phyloP scores from a whole-genome alignment of 2,329 filamentous ascomycete species.

The Botrytis deweyae region DNA sequence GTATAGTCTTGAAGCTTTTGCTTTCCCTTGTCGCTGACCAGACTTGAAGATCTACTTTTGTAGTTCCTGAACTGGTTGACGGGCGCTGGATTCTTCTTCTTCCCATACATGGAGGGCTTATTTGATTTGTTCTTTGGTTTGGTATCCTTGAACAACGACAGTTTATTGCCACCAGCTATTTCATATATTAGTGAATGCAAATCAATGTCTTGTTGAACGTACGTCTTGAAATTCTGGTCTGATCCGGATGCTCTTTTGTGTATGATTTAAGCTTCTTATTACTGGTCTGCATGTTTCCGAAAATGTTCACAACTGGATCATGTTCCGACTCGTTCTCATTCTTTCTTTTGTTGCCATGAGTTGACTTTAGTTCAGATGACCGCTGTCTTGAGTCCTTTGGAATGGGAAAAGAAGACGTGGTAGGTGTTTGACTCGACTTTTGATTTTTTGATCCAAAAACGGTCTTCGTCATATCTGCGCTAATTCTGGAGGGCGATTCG shows the following conservation, averaged over 20 bases:
- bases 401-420: background rate
- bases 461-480: constrained; percentile 19
- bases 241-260: background rate
- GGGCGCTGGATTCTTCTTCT: constrained; percentile 17
- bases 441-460: background rate
- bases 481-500: constrained; percentile 5
- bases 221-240: constrained; percentile 3
- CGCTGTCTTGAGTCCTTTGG: background rate
- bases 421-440: background rate
- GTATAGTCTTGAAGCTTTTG: constrained; percentile 1
- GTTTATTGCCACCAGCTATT: constrained; percentile 13
- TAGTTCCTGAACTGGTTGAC: background rate
- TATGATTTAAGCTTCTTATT: constrained; percentile 20
- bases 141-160: background rate
- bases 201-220: background rate
- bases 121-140: background rate
- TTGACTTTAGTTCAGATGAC: constrained; percentile 11
- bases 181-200: constrained; percentile 10
- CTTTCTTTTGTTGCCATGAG: constrained; percentile 28
- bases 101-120: background rate
- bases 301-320: constrained; percentile 25
- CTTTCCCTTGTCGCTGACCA: constrained; percentile 11
- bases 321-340: constrained; percentile 18
- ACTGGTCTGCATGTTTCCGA: constrained; percentile 24
- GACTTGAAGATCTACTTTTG: constrained; percentile 14